Conservation (phyloP, 164 flowering plant species). For the Protea cynaroides region DNA sequence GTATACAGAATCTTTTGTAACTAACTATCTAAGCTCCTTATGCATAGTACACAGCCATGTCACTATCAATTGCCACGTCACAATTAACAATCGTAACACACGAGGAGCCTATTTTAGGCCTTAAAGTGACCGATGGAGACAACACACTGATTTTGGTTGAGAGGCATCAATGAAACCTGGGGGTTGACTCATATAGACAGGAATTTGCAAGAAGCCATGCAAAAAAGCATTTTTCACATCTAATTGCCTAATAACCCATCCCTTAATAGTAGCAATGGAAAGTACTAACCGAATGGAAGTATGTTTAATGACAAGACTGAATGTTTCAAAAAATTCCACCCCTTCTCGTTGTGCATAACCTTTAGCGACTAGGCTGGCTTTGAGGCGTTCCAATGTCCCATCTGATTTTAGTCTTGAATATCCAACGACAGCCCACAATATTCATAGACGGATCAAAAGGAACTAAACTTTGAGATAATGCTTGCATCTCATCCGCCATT, state of each 20-base stretch:
- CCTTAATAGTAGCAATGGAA: neutral
- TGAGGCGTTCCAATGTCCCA: neutral
- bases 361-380: neutral
- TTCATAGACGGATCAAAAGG: neutral
- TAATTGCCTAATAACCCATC: neutral
- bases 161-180: no score
- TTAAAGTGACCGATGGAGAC: no score
- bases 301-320: neutral
- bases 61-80: no score
- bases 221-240: no score
- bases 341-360: neutral
- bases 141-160: no score
- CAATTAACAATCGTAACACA: no score
- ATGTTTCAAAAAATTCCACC: neutral
- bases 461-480: neutral
- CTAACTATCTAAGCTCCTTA: no score
- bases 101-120: no score
- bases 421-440: neutral
- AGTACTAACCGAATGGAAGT: neutral
- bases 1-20: no score
- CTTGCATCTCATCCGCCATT: neutral
- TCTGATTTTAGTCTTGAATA: neutral
- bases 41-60: no score
- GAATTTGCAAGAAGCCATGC: no score
- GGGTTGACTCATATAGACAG: no score